Evolutionary conservation across 345 rosid species (phyloP).

Genomic region (Gossypium longicalyx): DNA sequence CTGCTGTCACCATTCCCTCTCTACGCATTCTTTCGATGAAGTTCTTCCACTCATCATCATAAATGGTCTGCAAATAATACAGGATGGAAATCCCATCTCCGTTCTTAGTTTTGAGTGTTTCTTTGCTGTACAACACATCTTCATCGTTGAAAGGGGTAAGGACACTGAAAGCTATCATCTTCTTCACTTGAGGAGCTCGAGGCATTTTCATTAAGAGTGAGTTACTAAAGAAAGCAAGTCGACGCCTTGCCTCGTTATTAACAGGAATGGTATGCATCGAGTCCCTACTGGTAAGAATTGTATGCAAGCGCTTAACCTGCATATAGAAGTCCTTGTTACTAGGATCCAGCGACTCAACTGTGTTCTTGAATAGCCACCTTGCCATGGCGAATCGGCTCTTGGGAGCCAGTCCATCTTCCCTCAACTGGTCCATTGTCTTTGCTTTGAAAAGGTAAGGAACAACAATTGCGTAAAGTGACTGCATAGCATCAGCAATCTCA

Average conservation of each 20-base stretch:
- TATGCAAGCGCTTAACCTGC: neutral
- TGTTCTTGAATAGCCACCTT: neutral
- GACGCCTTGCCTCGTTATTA: neutral
- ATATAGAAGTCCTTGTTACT: neutral
- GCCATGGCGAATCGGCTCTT: conserved; percentile 26
- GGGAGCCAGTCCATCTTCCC: conserved; percentile 63
- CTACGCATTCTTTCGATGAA: conserved; percentile 86
- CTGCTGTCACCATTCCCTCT: conserved; percentile 68
- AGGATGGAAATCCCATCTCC: conserved; percentile 89
- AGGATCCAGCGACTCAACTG: neutral
- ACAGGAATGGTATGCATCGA: neutral
- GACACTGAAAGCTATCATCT: neutral
- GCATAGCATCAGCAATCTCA: conserved; percentile 11
- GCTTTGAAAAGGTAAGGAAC: conserved; percentile 56
- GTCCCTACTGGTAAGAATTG: neutral
- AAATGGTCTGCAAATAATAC: conserved; percentile 87
- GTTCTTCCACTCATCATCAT: conserved; percentile 92
- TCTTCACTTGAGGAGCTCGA: neutral
- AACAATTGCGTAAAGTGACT: conserved; percentile 35
- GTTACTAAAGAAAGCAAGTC: neutral
- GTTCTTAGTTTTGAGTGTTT: conserved; percentile 62
- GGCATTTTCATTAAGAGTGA: neutral
- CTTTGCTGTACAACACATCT: neutral
- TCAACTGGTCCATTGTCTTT: conserved; percentile 48
- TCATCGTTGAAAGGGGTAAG: neutral